These are phyloP conservation scores for Candida dubliniensis DNA, from an alignment of 1,139 yeast species.

Conservation along the genomic window DNA sequence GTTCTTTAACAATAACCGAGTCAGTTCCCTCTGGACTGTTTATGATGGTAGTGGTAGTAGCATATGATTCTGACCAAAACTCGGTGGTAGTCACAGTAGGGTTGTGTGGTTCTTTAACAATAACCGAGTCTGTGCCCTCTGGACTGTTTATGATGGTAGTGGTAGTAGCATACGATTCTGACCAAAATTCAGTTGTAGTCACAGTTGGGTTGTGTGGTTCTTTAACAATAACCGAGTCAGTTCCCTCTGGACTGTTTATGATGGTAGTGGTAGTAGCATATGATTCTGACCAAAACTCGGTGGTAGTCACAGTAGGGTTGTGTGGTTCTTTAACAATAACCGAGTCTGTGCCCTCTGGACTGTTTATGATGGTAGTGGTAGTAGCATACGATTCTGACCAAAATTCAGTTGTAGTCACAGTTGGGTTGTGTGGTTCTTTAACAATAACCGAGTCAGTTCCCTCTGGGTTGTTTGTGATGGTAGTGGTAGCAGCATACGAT, in stretches of 20 bases:
- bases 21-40: constrained; percentile 15
- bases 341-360: constrained; percentile 17
- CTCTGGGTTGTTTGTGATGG: constrained; percentile 3
- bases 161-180: constrained; percentile 7
- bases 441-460: constrained; percentile 16
- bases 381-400: background rate
- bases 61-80: constrained; percentile 7
- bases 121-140: constrained; percentile 18
- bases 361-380: background rate
- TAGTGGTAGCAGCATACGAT: too few relatives aligned
- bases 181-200: constrained; percentile 11
- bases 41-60: constrained; percentile 14
- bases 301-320: constrained; percentile 13
- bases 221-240: constrained; percentile 20
- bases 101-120: constrained; percentile 19
- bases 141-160: constrained; percentile 12
- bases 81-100: constrained; percentile 16
- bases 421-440: constrained; percentile 18
- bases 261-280: constrained; percentile 9
- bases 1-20: constrained; percentile 20
- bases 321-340: constrained; percentile 21
- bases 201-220: constrained; percentile 16
- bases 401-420: constrained; percentile 3
- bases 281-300: constrained; percentile 13
- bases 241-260: constrained; percentile 13